Base-by-base conservation (phyloP, 2,329 filamentous ascomycete species). In the Penicillium sp. region DNA sequence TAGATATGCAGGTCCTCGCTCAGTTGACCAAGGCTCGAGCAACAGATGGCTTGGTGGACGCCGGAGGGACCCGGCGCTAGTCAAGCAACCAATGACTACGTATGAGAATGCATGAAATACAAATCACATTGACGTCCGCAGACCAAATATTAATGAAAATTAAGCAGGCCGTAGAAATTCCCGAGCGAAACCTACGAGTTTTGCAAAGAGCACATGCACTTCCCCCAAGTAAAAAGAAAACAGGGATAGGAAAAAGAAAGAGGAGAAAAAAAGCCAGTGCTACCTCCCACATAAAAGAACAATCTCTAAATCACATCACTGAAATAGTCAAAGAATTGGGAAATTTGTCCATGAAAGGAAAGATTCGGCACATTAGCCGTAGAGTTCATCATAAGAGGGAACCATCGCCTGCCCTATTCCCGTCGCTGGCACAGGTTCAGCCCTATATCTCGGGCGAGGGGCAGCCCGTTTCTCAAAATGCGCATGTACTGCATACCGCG, bases 331-430 rank as follows among this genome's bases (percentile, higher is more conserved):
- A 47, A 33, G 16, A 18, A 26, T 18, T 24, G 21, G 36, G 33
- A 26, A 34, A 40, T 29, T 29, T 49, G 23, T 43, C 9, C 23
- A 52, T 18, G 24, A n/a, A 31, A 26, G 8, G 36, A 3, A 33
- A 33, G 29, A 33, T 39, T 6, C 23, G 51, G 13, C 10, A 42
- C 2, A 26, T 63, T 64, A 74, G 21, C 72, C 72, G 57, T 72
- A 75, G 13, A 75, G 65, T 36, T 75, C 72, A 56, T 75, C 72
- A 37, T 75, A 72, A 13, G 71, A 74, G 8, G 72, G 72, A 1
- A 74, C 72, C 58, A 74, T 55, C 46, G 72, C 65, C 42, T 68
- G 67, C 23, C 51, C 55, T 23, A 55, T 44, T 4, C 26, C 42
- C 16, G 13, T 26, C 28, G 34, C 40, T 8, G 58, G 43, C n/a